Evolutionary conservation across 306 rosid species (phyloP), one percentile per base, ranked within the genome.

Genomic region (Lablab purpureus): DNA sequence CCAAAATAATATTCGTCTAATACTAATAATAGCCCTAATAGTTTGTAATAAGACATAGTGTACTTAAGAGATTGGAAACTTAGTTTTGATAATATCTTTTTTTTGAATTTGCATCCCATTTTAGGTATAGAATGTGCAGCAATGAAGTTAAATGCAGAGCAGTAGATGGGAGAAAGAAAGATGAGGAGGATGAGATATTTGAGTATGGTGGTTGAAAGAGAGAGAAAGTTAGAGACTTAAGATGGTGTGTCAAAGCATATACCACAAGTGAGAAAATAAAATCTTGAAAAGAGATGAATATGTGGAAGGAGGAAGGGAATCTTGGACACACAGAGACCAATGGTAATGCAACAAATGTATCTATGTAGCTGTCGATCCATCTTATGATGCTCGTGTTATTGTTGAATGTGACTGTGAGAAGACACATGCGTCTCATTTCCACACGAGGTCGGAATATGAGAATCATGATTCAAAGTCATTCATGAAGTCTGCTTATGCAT

Each of bases 371-470:
- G 3, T 27, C 43, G 11, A 10, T 2, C 4, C 2, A 25, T 56
- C 2, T 34, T 30, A 28, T 70, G 22, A 11, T 32, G 40, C 66
- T 49, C 51, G 36, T 36, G 28, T 71, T 32, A 32, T 7, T 63
- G 58, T 62, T 70, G 54, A 71, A 47, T 59, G 13, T 12, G 64
- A 77, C 13, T 40, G 45, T 40, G 45, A 40, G 13, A 37, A 67
- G 67, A 74, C 77, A 50, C 15, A 43, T 43, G 49, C 49, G 12
- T 43, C 49, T 28, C 22, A 30, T 63, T 76, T 62, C 41, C 82
- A 76, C 78, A 82, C 82, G 82, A 52, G 74, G 37, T 52, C 32
- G 46, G 47, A 18, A 73, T 41, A 15, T 14, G 70, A 67, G 59
- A 14, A 67, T 67, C 22, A 66, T 66, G 0, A 43, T 62, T 36